Conservation (phyloP, 805 yeast genomes). For the Wickerhamomyces queroliae region DNA sequence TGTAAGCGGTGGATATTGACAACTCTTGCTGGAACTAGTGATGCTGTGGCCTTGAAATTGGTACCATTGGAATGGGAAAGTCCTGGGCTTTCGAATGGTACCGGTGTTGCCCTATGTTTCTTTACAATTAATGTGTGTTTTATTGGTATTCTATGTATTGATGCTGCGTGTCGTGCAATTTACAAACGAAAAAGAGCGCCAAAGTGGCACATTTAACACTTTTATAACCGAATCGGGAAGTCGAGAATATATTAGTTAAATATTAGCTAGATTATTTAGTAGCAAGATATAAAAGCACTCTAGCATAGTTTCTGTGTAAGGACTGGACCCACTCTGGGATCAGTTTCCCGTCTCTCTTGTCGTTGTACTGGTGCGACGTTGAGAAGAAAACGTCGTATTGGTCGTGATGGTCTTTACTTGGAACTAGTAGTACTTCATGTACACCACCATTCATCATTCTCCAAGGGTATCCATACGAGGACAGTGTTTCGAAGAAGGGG, state of each 20-base stretch:
- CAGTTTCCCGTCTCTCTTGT: constrained; percentile 19
- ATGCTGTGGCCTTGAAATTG: background rate
- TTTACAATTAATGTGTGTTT: no score
- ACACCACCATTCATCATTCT: constrained; percentile 22
- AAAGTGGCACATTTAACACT: background rate
- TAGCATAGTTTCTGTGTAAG: constrained; percentile 15
- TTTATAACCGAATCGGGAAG: background rate
- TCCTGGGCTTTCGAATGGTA: background rate
- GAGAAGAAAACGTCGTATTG: constrained; percentile 15
- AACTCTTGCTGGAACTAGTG: background rate
- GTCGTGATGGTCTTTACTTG: background rate
- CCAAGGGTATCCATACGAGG: constrained; percentile 21
- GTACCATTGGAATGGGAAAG: background rate
- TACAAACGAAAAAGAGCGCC: no score
- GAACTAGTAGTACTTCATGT: constrained; percentile 14
- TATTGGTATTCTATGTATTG: no score
- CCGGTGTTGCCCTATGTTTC: background rate
- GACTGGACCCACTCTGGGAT: constrained; percentile 12
- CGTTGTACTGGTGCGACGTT: constrained; percentile 16
- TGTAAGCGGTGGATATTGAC: background rate
- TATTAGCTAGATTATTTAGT: no score
- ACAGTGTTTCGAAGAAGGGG: constrained; percentile 11
- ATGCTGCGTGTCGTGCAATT: no score
- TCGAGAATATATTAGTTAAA: no score
- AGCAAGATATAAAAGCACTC: constrained; percentile 8